Evolutionary conservation across 2,329 filamentous ascomycete genomes (phyloP).

Genomic region (Allantophomopsis cytisporea): DNA sequence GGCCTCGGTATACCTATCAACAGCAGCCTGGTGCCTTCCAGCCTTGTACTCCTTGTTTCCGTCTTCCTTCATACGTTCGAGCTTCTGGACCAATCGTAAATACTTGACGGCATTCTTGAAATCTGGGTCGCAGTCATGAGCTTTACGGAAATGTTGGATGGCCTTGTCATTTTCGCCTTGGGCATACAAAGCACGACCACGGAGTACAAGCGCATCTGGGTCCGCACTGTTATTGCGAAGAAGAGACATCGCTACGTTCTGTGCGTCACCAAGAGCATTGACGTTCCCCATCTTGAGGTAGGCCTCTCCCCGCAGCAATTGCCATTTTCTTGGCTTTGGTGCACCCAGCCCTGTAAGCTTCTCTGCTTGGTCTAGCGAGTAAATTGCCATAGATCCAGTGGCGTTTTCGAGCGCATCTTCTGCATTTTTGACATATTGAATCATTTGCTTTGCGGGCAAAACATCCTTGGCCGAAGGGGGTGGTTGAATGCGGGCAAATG

Average conservation of each 20-base stretch:
- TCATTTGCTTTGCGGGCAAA: slow-evolving; percentile 72
- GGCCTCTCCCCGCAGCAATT: slow-evolving; percentile 80
- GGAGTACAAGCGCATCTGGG: slow-evolving; percentile 82
- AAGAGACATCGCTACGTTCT: slow-evolving; percentile 81
- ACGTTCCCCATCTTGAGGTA: slow-evolving; percentile 84
- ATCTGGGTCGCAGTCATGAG: slow-evolving; percentile 81
- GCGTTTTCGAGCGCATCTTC: slow-evolving; percentile 62
- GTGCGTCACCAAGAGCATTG: slow-evolving; percentile 81
- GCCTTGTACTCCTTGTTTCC: slow-evolving; percentile 86
- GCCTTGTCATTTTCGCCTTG: slow-evolving; percentile 95
- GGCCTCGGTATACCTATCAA: slow-evolving; percentile 73
- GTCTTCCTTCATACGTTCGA: slow-evolving; percentile 87
- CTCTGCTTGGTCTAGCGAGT: slow-evolving; percentile 84
- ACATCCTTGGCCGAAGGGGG: slow-evolving; percentile 75
- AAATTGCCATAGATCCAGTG: slow-evolving; percentile 80
- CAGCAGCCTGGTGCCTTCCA: slow-evolving; percentile 64
- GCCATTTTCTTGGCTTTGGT: slow-evolving; percentile 81
- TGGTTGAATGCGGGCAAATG: slow-evolving; percentile 69
- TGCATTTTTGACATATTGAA: slow-evolving; percentile 66
- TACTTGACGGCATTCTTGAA: slow-evolving; percentile 81
- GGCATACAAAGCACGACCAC: slow-evolving; percentile 76
- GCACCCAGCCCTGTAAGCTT: slow-evolving; percentile 64
- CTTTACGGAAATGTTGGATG: slow-evolving; percentile 81
- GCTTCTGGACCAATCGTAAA: slow-evolving; percentile 77
- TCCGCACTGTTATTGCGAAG: slow-evolving; percentile 81